These are phyloP conservation scores for Schizopora paradoxa DNA, from an alignment of 1,284 basidiomycete species.

Conservation along the genomic window DNA sequence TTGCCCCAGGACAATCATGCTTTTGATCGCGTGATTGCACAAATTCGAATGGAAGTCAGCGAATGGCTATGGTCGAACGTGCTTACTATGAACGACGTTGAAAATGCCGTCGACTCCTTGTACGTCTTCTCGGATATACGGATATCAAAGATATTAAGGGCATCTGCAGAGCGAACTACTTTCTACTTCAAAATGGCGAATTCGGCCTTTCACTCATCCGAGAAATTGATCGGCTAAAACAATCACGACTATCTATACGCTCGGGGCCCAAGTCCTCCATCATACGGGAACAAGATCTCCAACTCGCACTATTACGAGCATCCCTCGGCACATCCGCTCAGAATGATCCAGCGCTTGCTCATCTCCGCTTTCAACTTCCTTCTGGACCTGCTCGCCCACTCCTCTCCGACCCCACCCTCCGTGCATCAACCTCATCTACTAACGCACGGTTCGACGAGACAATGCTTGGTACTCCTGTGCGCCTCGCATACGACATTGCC, in stretches of 20 bases:
- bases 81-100: constrained; percentile 76
- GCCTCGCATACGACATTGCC: constrained; percentile 61
- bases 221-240: constrained; percentile 75
- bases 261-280: constrained; percentile 60
- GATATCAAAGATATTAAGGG: constrained; percentile 17
- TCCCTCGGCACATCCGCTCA: constrained; percentile 83
- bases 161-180: constrained; percentile 65
- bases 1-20: constrained; percentile 68
- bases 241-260: constrained; percentile 65
- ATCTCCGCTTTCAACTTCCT: constrained; percentile 69
- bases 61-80: constrained; percentile 93
- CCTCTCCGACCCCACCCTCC: constrained; percentile 36
- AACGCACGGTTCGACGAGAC: constrained; percentile 60
- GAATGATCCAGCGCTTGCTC: constrained; percentile 66
- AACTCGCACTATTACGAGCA: constrained; percentile 74
- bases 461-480: constrained; percentile 73
- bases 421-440: constrained; percentile 29
- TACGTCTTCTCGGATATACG: constrained; percentile 31
- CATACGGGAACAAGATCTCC: constrained; percentile 83
- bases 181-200: constrained; percentile 83
- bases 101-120: constrained; percentile 70
- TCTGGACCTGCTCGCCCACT: constrained; percentile 74
- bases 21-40: constrained; percentile 69
- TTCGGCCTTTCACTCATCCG: constrained; percentile 76
- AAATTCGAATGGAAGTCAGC: constrained; percentile 68